Base-by-base conservation (phyloP, 2,329 filamentous ascomycete genomes). In the Colletotrichum sp. region DNA sequence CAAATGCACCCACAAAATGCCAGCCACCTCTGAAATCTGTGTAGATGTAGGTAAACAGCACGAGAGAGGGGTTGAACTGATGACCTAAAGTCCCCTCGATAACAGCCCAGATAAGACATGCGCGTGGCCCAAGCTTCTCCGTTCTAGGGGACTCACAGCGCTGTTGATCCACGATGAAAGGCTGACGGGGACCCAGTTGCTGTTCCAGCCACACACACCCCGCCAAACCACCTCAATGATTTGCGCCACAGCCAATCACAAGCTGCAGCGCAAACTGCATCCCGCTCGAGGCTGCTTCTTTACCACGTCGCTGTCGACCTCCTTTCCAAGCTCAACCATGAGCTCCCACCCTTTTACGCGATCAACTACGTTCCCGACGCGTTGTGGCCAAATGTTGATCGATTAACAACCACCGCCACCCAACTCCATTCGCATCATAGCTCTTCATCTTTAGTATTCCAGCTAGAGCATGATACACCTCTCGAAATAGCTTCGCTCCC, bases 221-320 rank as follows among this genome's bases (percentile, higher is more conserved):
- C 74, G 74, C 74, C 74, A 74, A 74, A 69, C 64, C 71, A 60
- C 28, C 70, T 26, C 59, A 34, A 28, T 24, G 10, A 69, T 18
- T 62, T 59, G 12, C 64, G 44, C 22, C 16, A n/a, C 48, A 30
- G 18, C 74, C 74, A 76, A 76, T 76, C 74, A 76, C 32, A 60
- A 73, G 64, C 59, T 74, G 74, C 65, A 52, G 48, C 71, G 74
- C 65, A 76, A 74, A 76, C 74, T 63, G 73, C 74, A 74, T 74
- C 70, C 72, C 55, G 39, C 69, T 72, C 28, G 48, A 74, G 71
- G 57, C 70, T 73, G 64, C 64, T 63, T 69, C 74, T 67, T 28
- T 67, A 64, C 65, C 64, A 48, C 64, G 64, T 62, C 28, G 69
- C 48, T 52, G 18, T 36, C 52, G 63, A 69, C 70, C 34, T 68